A percentile compares a stretch with the other conserved stretches of the same genome.
Evolutionary conservation across 2,329 filamentous ascomycete species (phyloP).

Genomic region (Calonectria hawksworthii): DNA sequence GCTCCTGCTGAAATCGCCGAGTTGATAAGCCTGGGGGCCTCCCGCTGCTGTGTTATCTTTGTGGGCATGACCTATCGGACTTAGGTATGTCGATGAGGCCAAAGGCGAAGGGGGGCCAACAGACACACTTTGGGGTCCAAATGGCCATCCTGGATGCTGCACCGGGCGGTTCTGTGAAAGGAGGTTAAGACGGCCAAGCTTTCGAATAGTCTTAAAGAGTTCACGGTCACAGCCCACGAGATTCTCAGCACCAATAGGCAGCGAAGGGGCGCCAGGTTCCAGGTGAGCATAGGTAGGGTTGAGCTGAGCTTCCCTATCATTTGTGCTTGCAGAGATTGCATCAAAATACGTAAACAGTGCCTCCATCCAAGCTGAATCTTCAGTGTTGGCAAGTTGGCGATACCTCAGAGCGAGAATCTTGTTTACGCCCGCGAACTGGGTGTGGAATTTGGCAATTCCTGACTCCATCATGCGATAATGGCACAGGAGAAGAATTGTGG

Average conservation of each 20-base stretch:
- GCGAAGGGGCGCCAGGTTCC: slow-evolving; percentile 61
- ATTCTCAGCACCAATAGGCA: slow-evolving; percentile 80
- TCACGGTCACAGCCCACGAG: slow-evolving; percentile 88
- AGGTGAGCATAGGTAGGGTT: slow-evolving; percentile 74
- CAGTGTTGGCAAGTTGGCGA: slow-evolving; percentile 64
- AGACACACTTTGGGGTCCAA: slow-evolving; percentile 28
- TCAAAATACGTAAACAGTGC: slow-evolving; percentile 96
- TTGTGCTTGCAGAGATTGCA: slow-evolving; percentile 91
- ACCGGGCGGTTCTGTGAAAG: slow-evolving; percentile 79
- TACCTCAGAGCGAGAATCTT: slow-evolving; percentile 84
- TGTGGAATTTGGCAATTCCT: slow-evolving; percentile 92
- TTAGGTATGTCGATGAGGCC: slow-evolving; percentile 47
- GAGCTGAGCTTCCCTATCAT: slow-evolving; percentile 90
- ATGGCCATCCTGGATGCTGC: slow-evolving; percentile 49
- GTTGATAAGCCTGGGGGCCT: slow-evolving; percentile 44
- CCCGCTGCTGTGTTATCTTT: slow-evolving; percentile 50
- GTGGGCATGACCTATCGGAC: slow-evolving; percentile 59
- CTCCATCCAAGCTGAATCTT: slow-evolving; percentile 90
- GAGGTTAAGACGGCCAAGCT: slow-evolving; percentile 86
- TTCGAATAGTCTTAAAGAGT: slow-evolving; percentile 88
- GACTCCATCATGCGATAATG: slow-evolving; percentile 95
- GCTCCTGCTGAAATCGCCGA: slow-evolving; percentile 47
- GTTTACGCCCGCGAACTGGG: slow-evolving; percentile 92
- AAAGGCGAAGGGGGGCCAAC: slow-evolving; percentile 53
- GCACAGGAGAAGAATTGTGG: slow-evolving; percentile 88